Conservation (phyloP, 176 grass and related monocot genomes). For the Ensete ventricosum region DNA sequence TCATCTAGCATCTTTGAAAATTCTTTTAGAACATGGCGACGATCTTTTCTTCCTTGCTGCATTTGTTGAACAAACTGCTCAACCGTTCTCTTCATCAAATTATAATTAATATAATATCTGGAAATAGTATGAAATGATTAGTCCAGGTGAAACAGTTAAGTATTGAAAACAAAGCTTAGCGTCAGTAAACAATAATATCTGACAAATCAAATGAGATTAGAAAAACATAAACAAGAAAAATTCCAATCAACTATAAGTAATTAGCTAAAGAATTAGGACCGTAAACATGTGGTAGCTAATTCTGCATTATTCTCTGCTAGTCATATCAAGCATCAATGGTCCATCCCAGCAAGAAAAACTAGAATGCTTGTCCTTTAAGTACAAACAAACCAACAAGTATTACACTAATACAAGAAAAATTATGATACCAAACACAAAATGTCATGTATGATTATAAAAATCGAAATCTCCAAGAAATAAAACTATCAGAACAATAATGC, state of each 20-base stretch:
- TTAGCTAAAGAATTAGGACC: background rate
- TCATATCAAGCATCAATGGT: background rate
- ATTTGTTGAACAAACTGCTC: slow-evolving; percentile 75
- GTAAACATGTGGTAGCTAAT: too few relatives aligned
- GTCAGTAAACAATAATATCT: background rate
- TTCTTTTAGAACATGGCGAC: slow-evolving; percentile 66
- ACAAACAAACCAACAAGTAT: too few relatives aligned
- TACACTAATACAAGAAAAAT: too few relatives aligned
- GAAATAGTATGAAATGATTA: slow-evolving; percentile 14
- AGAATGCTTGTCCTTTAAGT: too few relatives aligned
- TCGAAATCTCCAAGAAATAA: too few relatives aligned
- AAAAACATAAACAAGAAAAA: background rate
- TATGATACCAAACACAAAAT: too few relatives aligned
- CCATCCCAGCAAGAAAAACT: too few relatives aligned
- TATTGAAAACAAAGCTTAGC: background rate
- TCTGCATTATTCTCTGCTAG: background rate
- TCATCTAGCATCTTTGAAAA: slow-evolving; percentile 98
- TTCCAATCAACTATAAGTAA: background rate
- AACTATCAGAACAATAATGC: too few relatives aligned
- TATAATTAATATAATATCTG: slow-evolving; percentile 98
- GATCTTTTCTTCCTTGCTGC: slow-evolving; percentile 71
- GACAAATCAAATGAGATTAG: background rate
- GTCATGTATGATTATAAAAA: too few relatives aligned
- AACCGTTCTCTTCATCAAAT: slow-evolving; percentile 96
- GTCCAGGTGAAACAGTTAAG: background rate